Percentiles rank a stretch among this genome's conserved stretches.
Conservation (phyloP, 2,329 filamentous ascomycete genomes). For the Onygenales sp. region DNA sequence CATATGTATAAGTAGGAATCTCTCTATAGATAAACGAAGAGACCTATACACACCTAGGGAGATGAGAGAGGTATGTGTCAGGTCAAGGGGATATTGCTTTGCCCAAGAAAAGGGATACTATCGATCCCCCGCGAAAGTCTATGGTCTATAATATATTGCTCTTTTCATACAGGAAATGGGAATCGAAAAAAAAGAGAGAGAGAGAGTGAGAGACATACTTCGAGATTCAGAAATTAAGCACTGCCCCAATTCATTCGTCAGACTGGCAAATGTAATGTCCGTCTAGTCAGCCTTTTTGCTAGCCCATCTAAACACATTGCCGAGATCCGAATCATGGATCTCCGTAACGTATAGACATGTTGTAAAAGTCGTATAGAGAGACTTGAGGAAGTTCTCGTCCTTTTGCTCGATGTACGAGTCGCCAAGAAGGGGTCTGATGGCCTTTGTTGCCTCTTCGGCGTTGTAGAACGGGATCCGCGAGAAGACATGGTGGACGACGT, state of each 20-base stretch:
- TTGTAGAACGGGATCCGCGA: slow-evolving; percentile 54
- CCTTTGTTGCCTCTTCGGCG: slow-evolving; percentile 49
- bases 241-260: neutral
- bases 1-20: neutral
- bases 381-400: slow-evolving; percentile 35
- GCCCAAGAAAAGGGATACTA: neutral
- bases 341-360: slow-evolving; percentile 41
- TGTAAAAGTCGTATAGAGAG: slow-evolving; percentile 39
- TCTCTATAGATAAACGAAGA: neutral
- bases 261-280: neutral
- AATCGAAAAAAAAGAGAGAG: neutral
- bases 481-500: slow-evolving; percentile 56
- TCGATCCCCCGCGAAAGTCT: neutral
- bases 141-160: neutral
- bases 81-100: neutral
- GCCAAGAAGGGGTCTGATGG: slow-evolving; percentile 49
- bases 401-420: slow-evolving; percentile 37
- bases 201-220: neutral
- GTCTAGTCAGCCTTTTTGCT: neutral
- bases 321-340: neutral
- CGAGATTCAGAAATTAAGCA: neutral
- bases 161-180: neutral
- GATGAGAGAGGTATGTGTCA: neutral
- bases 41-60: neutral
- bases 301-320: neutral